A percentile compares a stretch with the other conserved stretches of the same genome.
Evolutionary conservation across 2,329 filamentous ascomycete species (phyloP).

Genomic region (Phoma herbarum): DNA sequence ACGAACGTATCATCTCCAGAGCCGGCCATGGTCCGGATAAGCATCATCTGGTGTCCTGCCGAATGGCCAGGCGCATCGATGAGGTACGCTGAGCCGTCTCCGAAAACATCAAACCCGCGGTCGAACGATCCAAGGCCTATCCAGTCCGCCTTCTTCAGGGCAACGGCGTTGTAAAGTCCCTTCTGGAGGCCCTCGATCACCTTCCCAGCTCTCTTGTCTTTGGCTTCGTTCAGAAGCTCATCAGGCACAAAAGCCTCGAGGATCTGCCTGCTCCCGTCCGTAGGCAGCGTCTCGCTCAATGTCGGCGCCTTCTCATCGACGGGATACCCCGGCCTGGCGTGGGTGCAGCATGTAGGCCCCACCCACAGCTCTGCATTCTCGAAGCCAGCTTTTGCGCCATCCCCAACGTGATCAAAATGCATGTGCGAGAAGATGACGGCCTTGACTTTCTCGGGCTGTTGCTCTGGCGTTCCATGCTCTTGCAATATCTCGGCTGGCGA

Average conservation of each 20-base stretch:
- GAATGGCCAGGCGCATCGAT: constrained; percentile 63
- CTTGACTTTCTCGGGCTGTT: constrained; percentile 52
- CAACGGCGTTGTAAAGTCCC: constrained; percentile 41
- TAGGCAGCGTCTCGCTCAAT: constrained; percentile 56
- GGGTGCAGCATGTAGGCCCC: constrained; percentile 47
- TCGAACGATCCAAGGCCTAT: constrained; percentile 55
- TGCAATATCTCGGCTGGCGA: constrained; percentile 41
- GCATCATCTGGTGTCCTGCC: constrained; percentile 60
- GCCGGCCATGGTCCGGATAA: constrained; percentile 33
- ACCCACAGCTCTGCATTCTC: constrained; percentile 51
- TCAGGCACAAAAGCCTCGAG: constrained; percentile 41
- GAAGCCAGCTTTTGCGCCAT: constrained; percentile 50
- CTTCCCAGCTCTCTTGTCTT: constrained; percentile 38
- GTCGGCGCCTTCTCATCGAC: constrained; percentile 31
- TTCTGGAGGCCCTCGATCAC: constrained; percentile 34
- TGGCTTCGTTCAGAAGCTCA: constrained; percentile 35
- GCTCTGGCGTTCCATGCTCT: constrained; percentile 38
- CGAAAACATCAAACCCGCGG: constrained; percentile 58
- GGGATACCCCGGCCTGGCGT: constrained; percentile 44
- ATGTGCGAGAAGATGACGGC: constrained; percentile 52
- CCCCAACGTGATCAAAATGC: constrained; percentile 55
- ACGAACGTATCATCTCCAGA: constrained; percentile 35
- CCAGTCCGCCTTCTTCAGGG: constrained; percentile 43
- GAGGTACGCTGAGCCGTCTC: constrained; percentile 59
- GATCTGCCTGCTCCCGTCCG: constrained; percentile 56